Percentiles rank a stretch among this genome's conserved stretches.
Evolutionary conservation across 2,329 filamentous ascomycete genomes (phyloP).

Genomic region (Claviceps maximensis): DNA sequence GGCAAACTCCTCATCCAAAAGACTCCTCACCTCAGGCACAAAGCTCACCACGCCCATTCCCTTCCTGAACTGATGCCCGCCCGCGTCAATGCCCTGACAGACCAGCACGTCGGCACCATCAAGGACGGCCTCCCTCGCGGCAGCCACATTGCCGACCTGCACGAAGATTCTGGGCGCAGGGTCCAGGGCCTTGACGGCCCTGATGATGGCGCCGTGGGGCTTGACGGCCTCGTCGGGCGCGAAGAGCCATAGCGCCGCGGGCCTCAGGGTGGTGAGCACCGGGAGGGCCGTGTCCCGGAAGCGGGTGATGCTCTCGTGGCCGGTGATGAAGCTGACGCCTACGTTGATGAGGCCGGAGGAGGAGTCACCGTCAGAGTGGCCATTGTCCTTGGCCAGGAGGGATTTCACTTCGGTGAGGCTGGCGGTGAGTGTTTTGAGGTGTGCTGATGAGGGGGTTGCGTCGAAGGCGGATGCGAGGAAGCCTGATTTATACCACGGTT

Average conservation of each 20-base stretch:
- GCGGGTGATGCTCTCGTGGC: conserved; percentile 25
- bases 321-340: conserved; percentile 44
- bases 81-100: conserved; percentile 50
- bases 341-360: conserved; percentile 34
- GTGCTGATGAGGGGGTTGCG: conserved; percentile 16
- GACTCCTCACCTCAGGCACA: conserved; percentile 41
- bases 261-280: conserved; percentile 37
- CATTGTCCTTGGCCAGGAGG: conserved; percentile 13
- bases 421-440: conserved; percentile 19
- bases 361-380: conserved; percentile 9
- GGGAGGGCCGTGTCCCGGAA: conserved; percentile 33
- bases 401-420: conserved; percentile 18
- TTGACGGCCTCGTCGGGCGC: conserved; percentile 36
- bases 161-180: conserved; percentile 38
- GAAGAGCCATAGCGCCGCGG: conserved; percentile 54
- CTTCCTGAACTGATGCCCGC: conserved; percentile 45
- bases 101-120: conserved; percentile 45
- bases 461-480: conserved; percentile 21
- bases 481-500: conserved; percentile 9
- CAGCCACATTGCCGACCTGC: conserved; percentile 46
- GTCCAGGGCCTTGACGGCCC: conserved; percentile 17
- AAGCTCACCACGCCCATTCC: conserved; percentile 42
- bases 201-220: conserved; percentile 24
- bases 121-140: conserved; percentile 35
- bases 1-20: conserved; percentile 26